Conservation (phyloP, 2,329 filamentous ascomycete species). For the Claviceps sp. region DNA sequence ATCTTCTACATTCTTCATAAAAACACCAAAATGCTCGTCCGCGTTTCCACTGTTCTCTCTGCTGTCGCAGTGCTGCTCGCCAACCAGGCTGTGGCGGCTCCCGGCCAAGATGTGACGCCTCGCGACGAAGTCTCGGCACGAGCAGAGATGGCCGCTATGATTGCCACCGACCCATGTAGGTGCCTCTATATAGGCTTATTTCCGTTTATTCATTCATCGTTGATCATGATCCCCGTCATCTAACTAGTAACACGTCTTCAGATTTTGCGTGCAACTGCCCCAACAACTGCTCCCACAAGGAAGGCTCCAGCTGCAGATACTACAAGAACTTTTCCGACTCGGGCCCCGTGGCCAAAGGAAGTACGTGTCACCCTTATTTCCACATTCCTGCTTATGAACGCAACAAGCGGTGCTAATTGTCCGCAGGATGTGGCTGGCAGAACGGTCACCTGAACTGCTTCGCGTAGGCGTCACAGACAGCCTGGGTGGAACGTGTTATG, state of each 20-base stretch:
- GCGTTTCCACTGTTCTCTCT: not conserved
- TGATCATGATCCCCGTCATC: too few relatives aligned
- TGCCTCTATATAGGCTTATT: not conserved
- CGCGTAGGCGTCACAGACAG: not conserved
- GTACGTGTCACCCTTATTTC: not conserved
- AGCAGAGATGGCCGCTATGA: not conserved
- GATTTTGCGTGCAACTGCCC: conserved; percentile 1
- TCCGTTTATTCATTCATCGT: not conserved
- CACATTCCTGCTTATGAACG: too few relatives aligned
- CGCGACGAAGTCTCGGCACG: not conserved
- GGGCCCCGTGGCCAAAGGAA: not conserved
- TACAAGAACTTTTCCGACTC: not conserved
- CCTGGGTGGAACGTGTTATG: not conserved
- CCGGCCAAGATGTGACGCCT: not conserved
- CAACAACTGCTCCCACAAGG: not conserved
- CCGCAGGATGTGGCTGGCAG: not conserved
- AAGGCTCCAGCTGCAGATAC: not conserved
- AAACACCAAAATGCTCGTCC: not conserved
- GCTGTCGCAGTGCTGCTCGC: not conserved
- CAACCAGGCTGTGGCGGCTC: not conserved
- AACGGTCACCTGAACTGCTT: not conserved
- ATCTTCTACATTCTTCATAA: not conserved
- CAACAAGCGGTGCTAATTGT: not conserved
- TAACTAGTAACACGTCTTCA: too few relatives aligned
- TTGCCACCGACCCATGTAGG: not conserved